These are phyloP conservation scores for Neoscytalidium dimidiatum DNA, from an alignment of 2,329 filamentous ascomycete species.

Conservation along the genomic window DNA sequence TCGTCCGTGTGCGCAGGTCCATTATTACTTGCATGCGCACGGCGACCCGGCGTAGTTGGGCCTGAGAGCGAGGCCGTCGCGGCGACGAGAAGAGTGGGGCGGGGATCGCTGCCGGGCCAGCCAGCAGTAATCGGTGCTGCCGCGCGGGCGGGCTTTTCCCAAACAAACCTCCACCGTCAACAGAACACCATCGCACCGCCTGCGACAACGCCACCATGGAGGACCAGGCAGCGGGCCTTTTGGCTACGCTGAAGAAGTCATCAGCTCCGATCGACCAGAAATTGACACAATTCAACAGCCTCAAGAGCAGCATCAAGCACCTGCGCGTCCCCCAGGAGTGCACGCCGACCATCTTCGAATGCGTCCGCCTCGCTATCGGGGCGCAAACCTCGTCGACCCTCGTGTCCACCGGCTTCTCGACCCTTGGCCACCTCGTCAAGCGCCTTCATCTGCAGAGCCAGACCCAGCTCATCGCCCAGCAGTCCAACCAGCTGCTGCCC, in stretches of 20 bases:
- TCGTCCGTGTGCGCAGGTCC: neutral
- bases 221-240: slow-evolving; percentile 55
- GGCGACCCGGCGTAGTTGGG: neutral
- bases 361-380: slow-evolving; percentile 71
- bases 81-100: neutral
- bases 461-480: slow-evolving; percentile 66
- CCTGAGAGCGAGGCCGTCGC: neutral
- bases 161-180: slow-evolving; percentile 15
- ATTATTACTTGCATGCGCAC: neutral
- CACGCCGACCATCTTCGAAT: slow-evolving; percentile 77
- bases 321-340: slow-evolving; percentile 78
- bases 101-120: neutral
- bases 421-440: slow-evolving; percentile 83
- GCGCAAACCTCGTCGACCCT: slow-evolving; percentile 74
- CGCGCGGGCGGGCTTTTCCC: slow-evolving; percentile 12
- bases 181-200: slow-evolving; percentile 12
- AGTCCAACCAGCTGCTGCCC: slow-evolving; percentile 71
- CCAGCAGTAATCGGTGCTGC: too few species aligned
- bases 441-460: slow-evolving; percentile 83
- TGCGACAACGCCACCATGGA: slow-evolving; percentile 49
- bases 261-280: slow-evolving; percentile 71
- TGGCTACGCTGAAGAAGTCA: slow-evolving; percentile 59
- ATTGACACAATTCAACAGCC: slow-evolving; percentile 67
- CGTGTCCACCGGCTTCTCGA: slow-evolving; percentile 81
- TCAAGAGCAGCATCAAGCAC: slow-evolving; percentile 91